A percentile compares a stretch with the other conserved stretches of the same genome.
Conservation (phyloP, 306 rosid species). For the Spatholobus suberectus region DNA sequence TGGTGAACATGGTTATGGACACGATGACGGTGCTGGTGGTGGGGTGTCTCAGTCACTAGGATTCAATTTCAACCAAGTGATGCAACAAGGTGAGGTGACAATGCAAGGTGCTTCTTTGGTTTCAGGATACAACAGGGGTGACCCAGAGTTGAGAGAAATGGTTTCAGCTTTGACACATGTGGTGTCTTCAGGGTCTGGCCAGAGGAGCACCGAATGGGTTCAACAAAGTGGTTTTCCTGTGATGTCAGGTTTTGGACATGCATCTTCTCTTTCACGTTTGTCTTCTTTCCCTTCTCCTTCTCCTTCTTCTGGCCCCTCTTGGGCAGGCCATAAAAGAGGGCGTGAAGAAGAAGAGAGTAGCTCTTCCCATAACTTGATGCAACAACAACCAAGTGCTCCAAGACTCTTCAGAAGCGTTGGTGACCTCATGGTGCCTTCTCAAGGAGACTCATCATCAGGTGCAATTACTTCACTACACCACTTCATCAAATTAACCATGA, state of each 20-base stretch:
- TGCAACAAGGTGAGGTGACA: slow-evolving; percentile 17
- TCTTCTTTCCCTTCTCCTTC: slow-evolving; percentile 42
- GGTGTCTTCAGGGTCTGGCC: slow-evolving; percentile 66
- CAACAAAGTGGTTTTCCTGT: slow-evolving; percentile 39
- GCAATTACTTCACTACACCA: slow-evolving; percentile 32
- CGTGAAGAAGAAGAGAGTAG: slow-evolving; percentile 61
- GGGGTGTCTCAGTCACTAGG: neutral
- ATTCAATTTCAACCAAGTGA: slow-evolving; percentile 2
- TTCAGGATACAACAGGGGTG: slow-evolving; percentile 38
- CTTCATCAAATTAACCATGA: neutral
- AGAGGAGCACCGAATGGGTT: slow-evolving; percentile 41
- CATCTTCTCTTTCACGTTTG: slow-evolving; percentile 43
- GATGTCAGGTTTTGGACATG: slow-evolving; percentile 45
- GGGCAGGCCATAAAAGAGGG: slow-evolving; percentile 72
- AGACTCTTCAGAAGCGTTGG: slow-evolving; percentile 42
- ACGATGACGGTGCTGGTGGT: neutral
- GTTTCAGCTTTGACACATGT: slow-evolving; percentile 74
- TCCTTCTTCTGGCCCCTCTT: slow-evolving; percentile 30
- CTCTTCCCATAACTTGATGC: slow-evolving; percentile 35
- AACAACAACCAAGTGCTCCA: neutral
- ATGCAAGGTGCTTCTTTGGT: slow-evolving; percentile 41
- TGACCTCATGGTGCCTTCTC: slow-evolving; percentile 46
- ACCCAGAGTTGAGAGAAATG: slow-evolving; percentile 66
- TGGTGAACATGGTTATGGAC: neutral
- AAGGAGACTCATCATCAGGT: slow-evolving; percentile 56